A percentile compares a stretch with the other conserved stretches of the same genome.
Conservation (phyloP, 345 rosid genomes). For the Gossypium stocksii region DNA sequence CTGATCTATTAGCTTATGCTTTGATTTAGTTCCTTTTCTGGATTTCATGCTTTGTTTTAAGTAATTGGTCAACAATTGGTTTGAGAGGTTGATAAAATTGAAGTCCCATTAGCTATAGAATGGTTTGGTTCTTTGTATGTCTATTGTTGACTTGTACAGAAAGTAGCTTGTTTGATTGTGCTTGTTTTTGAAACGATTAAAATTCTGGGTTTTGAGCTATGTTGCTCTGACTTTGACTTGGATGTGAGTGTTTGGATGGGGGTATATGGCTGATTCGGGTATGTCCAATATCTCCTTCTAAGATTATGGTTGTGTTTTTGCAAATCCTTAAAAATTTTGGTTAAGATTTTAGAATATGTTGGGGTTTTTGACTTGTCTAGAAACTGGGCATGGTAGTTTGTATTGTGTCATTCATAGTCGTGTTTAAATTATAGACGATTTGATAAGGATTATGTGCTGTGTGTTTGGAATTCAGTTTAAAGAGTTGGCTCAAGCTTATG, state of each 20-base stretch:
- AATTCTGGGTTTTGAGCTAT: not conserved
- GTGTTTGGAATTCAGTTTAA: slow-evolving; percentile 1
- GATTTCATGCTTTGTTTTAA: not conserved
- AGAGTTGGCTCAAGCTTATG: slow-evolving; percentile 9
- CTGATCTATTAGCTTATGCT: not conserved
- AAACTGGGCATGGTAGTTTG: not conserved
- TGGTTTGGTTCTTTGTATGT: not conserved
- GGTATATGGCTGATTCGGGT: too few species aligned
- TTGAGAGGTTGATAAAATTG: not conserved
- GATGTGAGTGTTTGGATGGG: too few species aligned
- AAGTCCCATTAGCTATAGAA: not conserved
- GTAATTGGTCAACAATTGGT: not conserved
- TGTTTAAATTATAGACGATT: too few species aligned
- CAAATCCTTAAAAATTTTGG: not conserved
- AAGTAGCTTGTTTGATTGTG: not conserved
- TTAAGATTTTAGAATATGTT: not conserved
- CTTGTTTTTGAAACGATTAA: not conserved
- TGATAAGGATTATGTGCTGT: not conserved
- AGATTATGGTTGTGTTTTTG: too few species aligned
- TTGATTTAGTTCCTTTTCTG: not conserved
- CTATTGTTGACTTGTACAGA: not conserved
- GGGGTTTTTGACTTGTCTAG: not conserved
- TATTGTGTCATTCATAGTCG: not conserved
- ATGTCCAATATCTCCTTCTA: too few species aligned
- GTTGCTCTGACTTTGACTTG: not conserved